A percentile compares a stretch with the other conserved stretches of the same genome.
Conservation (phyloP, 148 eudicot species). For the Rhododendron mucronatum region DNA sequence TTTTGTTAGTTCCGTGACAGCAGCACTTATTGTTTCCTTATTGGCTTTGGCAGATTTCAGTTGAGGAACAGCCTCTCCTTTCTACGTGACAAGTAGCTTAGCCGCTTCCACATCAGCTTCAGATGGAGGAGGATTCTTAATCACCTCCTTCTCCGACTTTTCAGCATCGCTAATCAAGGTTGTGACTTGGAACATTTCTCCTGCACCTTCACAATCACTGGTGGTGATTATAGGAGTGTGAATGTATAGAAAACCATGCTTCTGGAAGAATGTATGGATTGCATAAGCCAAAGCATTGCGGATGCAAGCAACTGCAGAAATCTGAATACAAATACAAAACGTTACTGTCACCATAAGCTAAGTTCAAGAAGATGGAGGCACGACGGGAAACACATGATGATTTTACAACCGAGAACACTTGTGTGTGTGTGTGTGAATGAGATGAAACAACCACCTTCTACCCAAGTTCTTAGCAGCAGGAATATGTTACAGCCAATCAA, state of each 20-base stretch:
- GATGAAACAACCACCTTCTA: background rate
- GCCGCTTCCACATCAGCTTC: constrained; percentile 49
- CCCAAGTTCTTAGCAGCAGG: background rate
- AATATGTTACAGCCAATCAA: background rate
- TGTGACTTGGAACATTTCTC: constrained; percentile 97
- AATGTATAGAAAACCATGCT: constrained; percentile 66
- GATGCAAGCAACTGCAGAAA: constrained; percentile 77
- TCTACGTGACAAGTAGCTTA: constrained; percentile 35
- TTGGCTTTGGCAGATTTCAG: constrained; percentile 48
- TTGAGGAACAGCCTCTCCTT: constrained; percentile 52
- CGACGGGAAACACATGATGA: background rate
- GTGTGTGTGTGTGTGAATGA: background rate
- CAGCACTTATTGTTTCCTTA: constrained; percentile 58
- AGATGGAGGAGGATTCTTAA: constrained; percentile 63
- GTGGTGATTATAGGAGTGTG: too few relatives aligned
- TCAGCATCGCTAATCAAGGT: constrained; percentile 72
- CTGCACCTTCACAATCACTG: too few relatives aligned
- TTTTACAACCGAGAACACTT: background rate
- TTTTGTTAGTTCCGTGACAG: constrained; percentile 55
- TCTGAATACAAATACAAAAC: constrained; percentile 30
- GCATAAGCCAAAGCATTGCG: constrained; percentile 90
- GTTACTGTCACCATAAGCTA: background rate
- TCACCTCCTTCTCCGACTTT: constrained; percentile 71
- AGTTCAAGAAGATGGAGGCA: background rate
- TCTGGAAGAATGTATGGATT: constrained; percentile 81